Conservation (phyloP, 169 alveolate species). For the Hepatocystis sp. region DNA sequence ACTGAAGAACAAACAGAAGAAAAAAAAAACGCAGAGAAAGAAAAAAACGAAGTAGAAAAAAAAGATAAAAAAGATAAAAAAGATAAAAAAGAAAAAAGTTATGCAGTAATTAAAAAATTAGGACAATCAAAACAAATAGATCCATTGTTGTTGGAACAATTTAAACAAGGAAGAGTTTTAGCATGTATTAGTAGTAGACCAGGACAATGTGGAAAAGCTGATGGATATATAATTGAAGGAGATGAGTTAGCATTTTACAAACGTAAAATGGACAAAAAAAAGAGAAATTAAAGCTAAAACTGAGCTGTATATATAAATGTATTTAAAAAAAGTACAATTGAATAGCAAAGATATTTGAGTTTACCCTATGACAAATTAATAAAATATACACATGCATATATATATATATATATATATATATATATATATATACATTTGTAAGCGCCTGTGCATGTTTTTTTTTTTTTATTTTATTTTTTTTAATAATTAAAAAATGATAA, state of each 20-base stretch:
- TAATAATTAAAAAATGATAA: no score
- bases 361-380: no score
- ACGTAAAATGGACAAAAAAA: constrained; percentile 97
- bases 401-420: no score
- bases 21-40: constrained; percentile 77
- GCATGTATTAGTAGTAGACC: constrained; percentile 99
- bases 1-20: constrained; percentile 76
- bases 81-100: constrained; percentile 77
- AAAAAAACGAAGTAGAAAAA: constrained; percentile 83
- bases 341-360: no score
- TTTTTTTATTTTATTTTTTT: no score
- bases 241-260: constrained; percentile 98
- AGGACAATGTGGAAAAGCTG: constrained; percentile 98
- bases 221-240: constrained; percentile 98
- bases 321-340: no score
- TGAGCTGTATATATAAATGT: no score
- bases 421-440: no score
- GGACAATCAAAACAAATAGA: constrained; percentile 86
- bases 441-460: no score
- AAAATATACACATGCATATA: no score
- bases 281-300: constrained; percentile 81
- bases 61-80: constrained; percentile 76
- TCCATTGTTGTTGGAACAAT: constrained; percentile 95
- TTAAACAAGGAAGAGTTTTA: constrained; percentile 96
- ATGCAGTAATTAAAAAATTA: constrained; percentile 80